Evolutionary conservation across 768 basidiomycete genomes (phyloP).

Genomic region (Imleria badia): DNA sequence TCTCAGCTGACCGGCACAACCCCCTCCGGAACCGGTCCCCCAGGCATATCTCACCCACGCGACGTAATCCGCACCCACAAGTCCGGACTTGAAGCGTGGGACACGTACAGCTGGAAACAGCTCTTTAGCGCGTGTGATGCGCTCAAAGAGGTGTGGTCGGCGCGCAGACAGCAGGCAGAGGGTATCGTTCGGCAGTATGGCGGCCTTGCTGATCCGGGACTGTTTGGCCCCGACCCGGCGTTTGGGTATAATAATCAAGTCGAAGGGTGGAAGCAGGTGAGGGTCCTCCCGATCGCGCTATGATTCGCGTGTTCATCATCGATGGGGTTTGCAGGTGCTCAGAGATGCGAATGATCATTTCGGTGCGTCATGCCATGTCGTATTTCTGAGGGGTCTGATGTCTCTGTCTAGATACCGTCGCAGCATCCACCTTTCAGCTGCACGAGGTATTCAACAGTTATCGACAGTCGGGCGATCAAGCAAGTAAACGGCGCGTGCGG

Average conservation of each 20-base stretch:
- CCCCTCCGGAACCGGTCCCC: slow-evolving; percentile 13
- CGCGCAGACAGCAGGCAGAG: slow-evolving; percentile 55
- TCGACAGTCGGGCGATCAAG: slow-evolving; percentile 67
- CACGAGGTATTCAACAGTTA: slow-evolving; percentile 72
- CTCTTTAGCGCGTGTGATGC: slow-evolving; percentile 59
- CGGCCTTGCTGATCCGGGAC: slow-evolving; percentile 33
- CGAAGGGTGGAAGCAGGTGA: slow-evolving; percentile 57
- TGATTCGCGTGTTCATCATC: neutral
- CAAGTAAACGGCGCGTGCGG: slow-evolving; percentile 73
- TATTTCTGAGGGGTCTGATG: neutral
- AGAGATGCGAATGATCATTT: slow-evolving; percentile 55
- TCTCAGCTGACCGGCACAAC: neutral
- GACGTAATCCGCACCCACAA: slow-evolving; percentile 68
- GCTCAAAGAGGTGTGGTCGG: slow-evolving; percentile 66
- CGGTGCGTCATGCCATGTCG: slow-evolving; percentile 37
- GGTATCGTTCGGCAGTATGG: slow-evolving; percentile 46
- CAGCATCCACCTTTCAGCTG: slow-evolving; percentile 74
- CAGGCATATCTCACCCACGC: slow-evolving; percentile 57
- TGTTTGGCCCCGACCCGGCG: slow-evolving; percentile 31
- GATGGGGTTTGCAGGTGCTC: slow-evolving; percentile 38
- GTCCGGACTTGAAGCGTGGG: slow-evolving; percentile 69
- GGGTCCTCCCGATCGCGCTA: slow-evolving; percentile 23
- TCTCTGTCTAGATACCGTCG: slow-evolving; percentile 40
- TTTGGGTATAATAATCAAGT: slow-evolving; percentile 53
- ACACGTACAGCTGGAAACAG: slow-evolving; percentile 70